Evolutionary conservation across 169 alveolate species (phyloP), one percentile per base, ranked within the genome.

Genomic region (Cryptosporidium andersoni): DNA sequence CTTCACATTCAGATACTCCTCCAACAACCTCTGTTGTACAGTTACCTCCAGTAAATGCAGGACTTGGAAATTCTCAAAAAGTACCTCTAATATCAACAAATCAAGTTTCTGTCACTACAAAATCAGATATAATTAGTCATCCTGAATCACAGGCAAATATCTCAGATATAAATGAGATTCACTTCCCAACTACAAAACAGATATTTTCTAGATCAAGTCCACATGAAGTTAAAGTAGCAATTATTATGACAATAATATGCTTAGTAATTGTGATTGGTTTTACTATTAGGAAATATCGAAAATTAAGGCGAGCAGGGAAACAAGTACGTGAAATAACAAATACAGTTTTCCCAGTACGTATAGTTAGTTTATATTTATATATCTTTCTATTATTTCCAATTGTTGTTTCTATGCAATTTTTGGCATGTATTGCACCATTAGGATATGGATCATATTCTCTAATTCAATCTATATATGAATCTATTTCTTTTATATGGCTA

Each of bases 251-350:
- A 4, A 25, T 45, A 45, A 60, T 74, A 4, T 47, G 85, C n/a
- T 16, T 74, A 60, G 55, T 74, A n/a, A 58, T 74, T 64, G 85
- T 60, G 6, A 74, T 74, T 43, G 85, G 85, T 25, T 74, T 74
- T 55, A 58, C 85, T n/a, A 74, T 74, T n/a, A 58, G 85, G 60
- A 74, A 74, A 36, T 74, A 74, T 74, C 85, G 85, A 66, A 74
- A 74, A 51, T 48, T 74, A 12, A 74, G 67, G 64, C 55, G 47
- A 39, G 85, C 65, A 8, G 85, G 85, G 25, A 68, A 74, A 49
- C 85, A 74, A 34, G 85, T 74, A 36, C 55, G 85, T 58, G 60
- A 74, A 43, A 37, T 74, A 34, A 74, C 85, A n/a, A 74, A 74
- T 47, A 74, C 85, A 34, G 85, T 74, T 1, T 74, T 74, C 60